Conservation (phyloP, 2,329 filamentous ascomycete genomes). For the Aplosporella prunicola region DNA sequence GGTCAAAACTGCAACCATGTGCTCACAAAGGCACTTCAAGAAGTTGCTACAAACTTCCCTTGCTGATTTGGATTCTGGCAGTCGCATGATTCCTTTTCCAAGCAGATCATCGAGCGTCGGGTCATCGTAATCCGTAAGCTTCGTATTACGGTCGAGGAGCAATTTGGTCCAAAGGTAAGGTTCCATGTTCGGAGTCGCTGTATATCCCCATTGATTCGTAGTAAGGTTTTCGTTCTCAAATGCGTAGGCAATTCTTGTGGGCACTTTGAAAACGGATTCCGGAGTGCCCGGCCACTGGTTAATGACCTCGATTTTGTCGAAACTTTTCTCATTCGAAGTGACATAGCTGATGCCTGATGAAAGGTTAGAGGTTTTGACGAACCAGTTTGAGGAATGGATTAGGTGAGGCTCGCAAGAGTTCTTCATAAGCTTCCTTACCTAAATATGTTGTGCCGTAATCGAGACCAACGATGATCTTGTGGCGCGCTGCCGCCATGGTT, state of each 20-base stretch:
- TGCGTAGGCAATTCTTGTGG: slow-evolving; percentile 10
- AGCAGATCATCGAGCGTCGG: slow-evolving; percentile 7
- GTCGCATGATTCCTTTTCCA: slow-evolving; percentile 10
- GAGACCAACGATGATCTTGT: slow-evolving; percentile 11
- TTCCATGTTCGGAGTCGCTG: slow-evolving; percentile 11
- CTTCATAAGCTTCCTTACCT: background rate
- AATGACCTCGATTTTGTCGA: slow-evolving; percentile 9
- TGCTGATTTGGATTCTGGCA: slow-evolving; percentile 9
- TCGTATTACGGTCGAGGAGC: slow-evolving; percentile 10
- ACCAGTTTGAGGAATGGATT: background rate
- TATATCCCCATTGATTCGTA: slow-evolving; percentile 8
- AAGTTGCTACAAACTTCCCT: slow-evolving; percentile 12
- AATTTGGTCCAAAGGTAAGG: slow-evolving; percentile 15
- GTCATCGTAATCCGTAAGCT: slow-evolving; percentile 11
- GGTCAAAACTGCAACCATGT: background rate
- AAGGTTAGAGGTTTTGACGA: background rate
- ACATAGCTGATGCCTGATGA: slow-evolving; percentile 8
- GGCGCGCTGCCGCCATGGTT: background rate
- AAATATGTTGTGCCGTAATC: slow-evolving; percentile 13
- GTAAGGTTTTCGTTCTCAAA: slow-evolving; percentile 3
- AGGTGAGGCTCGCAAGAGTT: background rate
- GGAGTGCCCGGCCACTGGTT: slow-evolving; percentile 1
- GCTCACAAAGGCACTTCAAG: slow-evolving; percentile 3
- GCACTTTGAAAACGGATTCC: slow-evolving; percentile 6
- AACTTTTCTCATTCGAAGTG: background rate